Evolutionary conservation across 805 yeast genomes (phyloP).

Genomic region (Saccharomycopsis fermentans): DNA sequence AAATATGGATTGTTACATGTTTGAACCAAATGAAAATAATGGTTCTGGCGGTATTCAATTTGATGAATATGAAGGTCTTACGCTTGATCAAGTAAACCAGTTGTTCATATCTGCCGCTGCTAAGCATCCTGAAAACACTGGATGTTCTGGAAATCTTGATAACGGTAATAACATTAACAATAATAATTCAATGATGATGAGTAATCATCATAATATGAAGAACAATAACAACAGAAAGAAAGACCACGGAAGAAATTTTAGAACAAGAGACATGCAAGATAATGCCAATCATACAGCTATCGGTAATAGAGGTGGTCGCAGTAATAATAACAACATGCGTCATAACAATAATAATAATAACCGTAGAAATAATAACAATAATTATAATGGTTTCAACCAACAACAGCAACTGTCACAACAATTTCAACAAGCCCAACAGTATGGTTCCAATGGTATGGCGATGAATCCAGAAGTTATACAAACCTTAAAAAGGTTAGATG

Average conservation of each 20-base stretch:
- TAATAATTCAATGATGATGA: neutral
- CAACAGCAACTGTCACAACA: conserved; percentile 21
- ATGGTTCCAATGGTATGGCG: neutral
- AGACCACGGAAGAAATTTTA: neutral
- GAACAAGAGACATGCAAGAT: conserved; percentile 4
- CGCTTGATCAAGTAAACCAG: conserved; percentile 54
- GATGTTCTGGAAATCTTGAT: conserved; percentile 8
- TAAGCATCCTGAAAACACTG: conserved; percentile 6
- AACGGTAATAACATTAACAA: neutral
- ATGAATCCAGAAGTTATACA: conserved; percentile 10
- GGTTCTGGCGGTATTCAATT: conserved; percentile 56
- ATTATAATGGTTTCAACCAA: conserved; percentile 7
- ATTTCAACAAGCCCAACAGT: conserved; percentile 22
- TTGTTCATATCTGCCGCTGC: conserved; percentile 29
- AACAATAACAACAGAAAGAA: conserved; percentile 7
- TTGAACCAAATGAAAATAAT: conserved; percentile 47
- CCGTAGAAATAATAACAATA: conserved; percentile 10
- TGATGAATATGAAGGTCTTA: conserved; percentile 72
- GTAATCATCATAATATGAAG: neutral
- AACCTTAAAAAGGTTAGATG: conserved; percentile 22
- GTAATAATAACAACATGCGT: conserved; percentile 10
- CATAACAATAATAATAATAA: conserved; percentile 9
- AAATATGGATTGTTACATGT: conserved; percentile 60
- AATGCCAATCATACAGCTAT: conserved; percentile 20
- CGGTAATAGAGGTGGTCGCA: conserved; percentile 14